phyloP scores from a whole-genome alignment of 2,329 filamentous ascomycete species.

The Cercospora sp. region DNA sequence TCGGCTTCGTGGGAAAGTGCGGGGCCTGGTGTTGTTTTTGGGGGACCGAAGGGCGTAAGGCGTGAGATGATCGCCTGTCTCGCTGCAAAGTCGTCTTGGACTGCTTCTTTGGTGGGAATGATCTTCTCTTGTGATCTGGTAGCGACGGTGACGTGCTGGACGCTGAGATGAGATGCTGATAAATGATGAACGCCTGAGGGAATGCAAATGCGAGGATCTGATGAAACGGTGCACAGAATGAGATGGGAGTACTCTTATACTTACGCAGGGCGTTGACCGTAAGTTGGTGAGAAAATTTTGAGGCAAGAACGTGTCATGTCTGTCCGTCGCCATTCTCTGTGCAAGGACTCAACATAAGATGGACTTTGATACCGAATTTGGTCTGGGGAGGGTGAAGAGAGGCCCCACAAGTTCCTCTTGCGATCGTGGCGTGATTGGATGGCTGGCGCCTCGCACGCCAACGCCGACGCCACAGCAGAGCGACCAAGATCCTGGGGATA shows the following conservation, averaged over 20 bases:
- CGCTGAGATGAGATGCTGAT: slow-evolving; percentile 2
- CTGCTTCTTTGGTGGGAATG: not conserved
- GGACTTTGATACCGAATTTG: slow-evolving; percentile 13
- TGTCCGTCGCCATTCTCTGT: slow-evolving; percentile 4
- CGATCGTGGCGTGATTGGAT: slow-evolving; percentile 14
- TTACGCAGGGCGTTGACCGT: not conserved
- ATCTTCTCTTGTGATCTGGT: not conserved
- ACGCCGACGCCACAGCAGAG: not conserved
- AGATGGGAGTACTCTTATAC: slow-evolving; percentile 8
- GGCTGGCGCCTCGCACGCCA: not conserved
- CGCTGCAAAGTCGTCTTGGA: not conserved
- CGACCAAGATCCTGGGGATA: slow-evolving; percentile 7
- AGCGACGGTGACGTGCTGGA: slow-evolving; percentile 1
- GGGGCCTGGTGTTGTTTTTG: slow-evolving; percentile 1
- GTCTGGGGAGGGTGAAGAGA: slow-evolving; percentile 6
- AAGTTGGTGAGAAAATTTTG: not conserved
- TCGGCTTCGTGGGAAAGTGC: slow-evolving; percentile 6
- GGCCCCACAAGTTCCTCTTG: slow-evolving; percentile 3
- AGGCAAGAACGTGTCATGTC: not conserved
- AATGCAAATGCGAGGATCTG: not conserved
- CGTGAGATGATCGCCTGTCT: slow-evolving; percentile 4
- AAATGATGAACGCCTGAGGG: slow-evolving; percentile 4
- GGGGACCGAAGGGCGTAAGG: slow-evolving; percentile 9
- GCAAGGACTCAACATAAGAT: slow-evolving; percentile 6
- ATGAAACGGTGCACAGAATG: not conserved